Evolutionary conservation across 257 asterid genomes (phyloP).

Genomic region (Primulina huaijiensis): DNA sequence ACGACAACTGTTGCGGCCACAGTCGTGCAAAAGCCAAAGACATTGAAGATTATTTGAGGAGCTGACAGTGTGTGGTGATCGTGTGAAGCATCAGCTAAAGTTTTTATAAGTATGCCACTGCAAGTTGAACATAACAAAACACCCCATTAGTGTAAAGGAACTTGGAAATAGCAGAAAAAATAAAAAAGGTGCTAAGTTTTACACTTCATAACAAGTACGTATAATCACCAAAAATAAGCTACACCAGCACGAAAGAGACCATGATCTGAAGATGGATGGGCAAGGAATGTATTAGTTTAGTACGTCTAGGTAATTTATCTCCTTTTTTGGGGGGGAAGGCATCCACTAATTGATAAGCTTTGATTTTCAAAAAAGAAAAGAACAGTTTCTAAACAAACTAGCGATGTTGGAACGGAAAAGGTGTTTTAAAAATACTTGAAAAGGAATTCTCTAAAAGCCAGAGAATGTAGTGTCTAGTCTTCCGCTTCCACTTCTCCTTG

Average conservation of each 20-base stretch:
- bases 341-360: no score
- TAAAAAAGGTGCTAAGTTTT: neutral
- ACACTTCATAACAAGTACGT: neutral
- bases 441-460: no score
- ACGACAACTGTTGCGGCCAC: constrained; percentile 57
- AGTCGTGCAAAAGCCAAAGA: constrained; percentile 54
- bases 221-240: neutral
- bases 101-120: constrained; percentile 72
- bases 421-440: no score
- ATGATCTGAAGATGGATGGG: neutral
- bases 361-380: no score
- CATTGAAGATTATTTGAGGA: constrained; percentile 54
- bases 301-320: no score
- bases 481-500: no score
- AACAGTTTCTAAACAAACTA: no score
- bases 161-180: neutral
- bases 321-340: no score
- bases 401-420: no score
- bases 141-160: constrained; percentile 15
- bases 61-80: constrained; percentile 46
- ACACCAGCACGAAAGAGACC: neutral
- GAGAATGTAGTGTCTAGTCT: no score
- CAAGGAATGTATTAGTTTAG: no score
- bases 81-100: constrained; percentile 74
- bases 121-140: constrained; percentile 18